Evolutionary conservation across 2,329 filamentous ascomycete genomes (phyloP).

Genomic region (Scytalidium sp.): DNA sequence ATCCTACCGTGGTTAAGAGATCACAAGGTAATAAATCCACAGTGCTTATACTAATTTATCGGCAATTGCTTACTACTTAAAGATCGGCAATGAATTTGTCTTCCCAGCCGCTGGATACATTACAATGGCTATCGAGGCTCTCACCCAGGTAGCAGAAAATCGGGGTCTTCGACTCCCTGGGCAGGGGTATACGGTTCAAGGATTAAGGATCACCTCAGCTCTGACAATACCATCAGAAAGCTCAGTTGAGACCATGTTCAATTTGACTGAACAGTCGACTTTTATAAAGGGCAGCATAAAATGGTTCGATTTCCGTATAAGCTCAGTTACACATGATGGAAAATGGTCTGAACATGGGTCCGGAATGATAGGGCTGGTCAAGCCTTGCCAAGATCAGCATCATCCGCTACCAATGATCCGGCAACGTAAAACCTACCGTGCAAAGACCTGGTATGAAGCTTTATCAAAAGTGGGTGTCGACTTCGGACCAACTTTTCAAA

Average conservation of each 20-base stretch:
- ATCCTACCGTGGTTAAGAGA: slow-evolving; percentile 38
- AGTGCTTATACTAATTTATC: not conserved
- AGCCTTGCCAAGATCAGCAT: not conserved
- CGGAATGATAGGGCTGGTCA: not conserved
- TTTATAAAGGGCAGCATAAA: not conserved
- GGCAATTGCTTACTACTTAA: not conserved
- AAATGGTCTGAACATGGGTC: not conserved
- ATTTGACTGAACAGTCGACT: slow-evolving; percentile 3
- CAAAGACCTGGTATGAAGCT: slow-evolving; percentile 29
- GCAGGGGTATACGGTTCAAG: slow-evolving; percentile 17
- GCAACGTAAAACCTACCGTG: not conserved
- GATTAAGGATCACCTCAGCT: slow-evolving; percentile 14
- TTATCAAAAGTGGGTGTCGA: slow-evolving; percentile 34
- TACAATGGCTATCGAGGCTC: slow-evolving; percentile 43
- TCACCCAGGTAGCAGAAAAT: slow-evolving; percentile 22
- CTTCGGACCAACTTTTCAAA: slow-evolving; percentile 37
- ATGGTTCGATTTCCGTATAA: slow-evolving; percentile 4
- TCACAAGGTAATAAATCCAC: slow-evolving; percentile 36
- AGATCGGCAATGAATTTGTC: slow-evolving; percentile 27
- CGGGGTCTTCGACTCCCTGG: slow-evolving; percentile 22
- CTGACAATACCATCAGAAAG: not conserved
- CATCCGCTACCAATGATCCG: not conserved
- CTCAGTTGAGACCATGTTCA: slow-evolving; percentile 17
- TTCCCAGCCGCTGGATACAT: slow-evolving; percentile 45
- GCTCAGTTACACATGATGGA: not conserved